A percentile compares a stretch with the other conserved stretches of the same genome.
These are phyloP conservation scores for Euryodendron excelsum DNA, from an alignment of 148 eudicot species.

Conservation along the genomic window DNA sequence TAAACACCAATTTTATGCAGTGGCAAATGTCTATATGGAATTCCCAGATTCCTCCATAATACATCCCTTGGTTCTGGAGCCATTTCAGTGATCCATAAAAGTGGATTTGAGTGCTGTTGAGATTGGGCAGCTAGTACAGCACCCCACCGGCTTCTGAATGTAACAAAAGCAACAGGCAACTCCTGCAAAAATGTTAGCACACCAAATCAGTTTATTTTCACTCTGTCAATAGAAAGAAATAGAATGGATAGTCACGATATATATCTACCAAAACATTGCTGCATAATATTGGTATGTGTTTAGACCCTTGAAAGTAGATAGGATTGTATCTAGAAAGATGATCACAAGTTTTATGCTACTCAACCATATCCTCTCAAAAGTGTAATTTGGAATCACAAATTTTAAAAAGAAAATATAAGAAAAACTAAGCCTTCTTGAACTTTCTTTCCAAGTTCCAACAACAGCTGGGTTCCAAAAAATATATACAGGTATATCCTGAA, in stretches of 20 bases:
- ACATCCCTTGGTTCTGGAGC: slow-evolving; percentile 96
- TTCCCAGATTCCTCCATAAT: slow-evolving; percentile 70
- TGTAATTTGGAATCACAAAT: not conserved
- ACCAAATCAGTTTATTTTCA: not conserved
- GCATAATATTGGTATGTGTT: not conserved
- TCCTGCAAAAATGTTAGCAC: slow-evolving; percentile 37
- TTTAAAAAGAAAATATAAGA: not conserved
- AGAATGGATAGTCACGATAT: not conserved
- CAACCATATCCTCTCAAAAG: not conserved
- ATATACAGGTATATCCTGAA: too few relatives aligned
- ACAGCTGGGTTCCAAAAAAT: not conserved
- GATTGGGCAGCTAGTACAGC: slow-evolving; percentile 81
- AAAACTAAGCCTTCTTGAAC: not conserved
- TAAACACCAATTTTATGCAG: slow-evolving; percentile 60
- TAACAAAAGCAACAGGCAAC: slow-evolving; percentile 87
- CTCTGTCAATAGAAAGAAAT: not conserved
- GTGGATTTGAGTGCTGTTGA: slow-evolving; percentile 77
- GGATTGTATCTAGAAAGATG: not conserved
- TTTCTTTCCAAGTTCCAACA: not conserved
- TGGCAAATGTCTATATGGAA: slow-evolving; percentile 55
- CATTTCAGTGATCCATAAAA: slow-evolving; percentile 78
- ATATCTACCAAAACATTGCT: not conserved
- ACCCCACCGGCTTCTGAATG: slow-evolving; percentile 72
- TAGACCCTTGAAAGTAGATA: not conserved
- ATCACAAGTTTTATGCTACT: not conserved